phyloP scores from a whole-genome alignment of 140 eudicot genomes.

The Senecio squalidus region DNA sequence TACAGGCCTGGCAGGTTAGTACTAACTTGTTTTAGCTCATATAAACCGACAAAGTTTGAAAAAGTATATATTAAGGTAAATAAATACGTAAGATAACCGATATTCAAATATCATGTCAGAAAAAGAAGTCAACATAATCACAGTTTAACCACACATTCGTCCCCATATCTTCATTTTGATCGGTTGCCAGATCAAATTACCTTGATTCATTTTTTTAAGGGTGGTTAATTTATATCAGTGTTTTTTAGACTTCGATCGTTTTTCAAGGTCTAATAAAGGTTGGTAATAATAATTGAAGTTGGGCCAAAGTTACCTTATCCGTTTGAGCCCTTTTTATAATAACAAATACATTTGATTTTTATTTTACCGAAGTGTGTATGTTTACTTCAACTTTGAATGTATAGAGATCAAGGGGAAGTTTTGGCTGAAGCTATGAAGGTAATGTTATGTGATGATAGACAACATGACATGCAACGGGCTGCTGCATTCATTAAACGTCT shows the following conservation, averaged over 20 bases:
- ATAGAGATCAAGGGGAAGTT: slow-evolving; percentile 86
- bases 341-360: not conserved
- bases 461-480: slow-evolving; percentile 97
- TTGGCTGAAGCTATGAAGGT: slow-evolving; percentile 91
- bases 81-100: too few relatives aligned
- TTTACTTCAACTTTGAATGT: not conserved
- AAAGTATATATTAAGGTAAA: too few relatives aligned
- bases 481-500: slow-evolving; percentile 95
- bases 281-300: too few relatives aligned
- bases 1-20: slow-evolving; percentile 88
- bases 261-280: too few relatives aligned
- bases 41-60: too few relatives aligned
- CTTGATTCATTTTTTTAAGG: not conserved
- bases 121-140: not conserved
- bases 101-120: not conserved
- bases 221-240: not conserved
- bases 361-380: not conserved
- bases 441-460: slow-evolving; percentile 95
- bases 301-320: not conserved
- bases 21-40: too few relatives aligned
- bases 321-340: too few relatives aligned
- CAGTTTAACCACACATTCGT: not conserved
- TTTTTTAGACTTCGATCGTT: not conserved
- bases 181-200: not conserved
- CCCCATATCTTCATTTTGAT: not conserved